Percentiles rank a stretch among this genome's conserved stretches.
Evolutionary conservation across 2,329 filamentous ascomycete genomes (phyloP).

Genomic region (Metarhizium humberi): DNA sequence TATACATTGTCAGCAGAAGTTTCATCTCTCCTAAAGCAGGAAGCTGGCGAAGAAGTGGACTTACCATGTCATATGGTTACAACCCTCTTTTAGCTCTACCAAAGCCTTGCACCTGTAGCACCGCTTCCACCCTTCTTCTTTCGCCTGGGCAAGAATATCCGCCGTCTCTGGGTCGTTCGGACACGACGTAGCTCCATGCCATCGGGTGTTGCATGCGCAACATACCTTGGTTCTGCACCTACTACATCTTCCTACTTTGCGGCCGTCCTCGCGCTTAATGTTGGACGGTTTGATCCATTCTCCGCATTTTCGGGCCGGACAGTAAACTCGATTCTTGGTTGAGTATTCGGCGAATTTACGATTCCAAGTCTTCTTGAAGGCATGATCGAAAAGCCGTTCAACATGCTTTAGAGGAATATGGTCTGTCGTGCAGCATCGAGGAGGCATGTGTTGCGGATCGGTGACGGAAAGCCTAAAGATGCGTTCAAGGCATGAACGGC

Average conservation of each 20-base stretch:
- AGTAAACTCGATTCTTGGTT: constrained; percentile 67
- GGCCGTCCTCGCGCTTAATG: constrained; percentile 48
- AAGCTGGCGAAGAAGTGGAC: constrained; percentile 13
- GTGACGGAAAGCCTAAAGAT: constrained; percentile 67
- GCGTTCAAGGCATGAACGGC: constrained; percentile 63
- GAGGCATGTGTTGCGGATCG: constrained; percentile 76
- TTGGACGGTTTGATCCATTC: constrained; percentile 70
- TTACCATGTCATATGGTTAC: constrained; percentile 83
- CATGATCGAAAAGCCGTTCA: constrained; percentile 60
- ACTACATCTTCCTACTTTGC: constrained; percentile 60
- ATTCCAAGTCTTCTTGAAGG: constrained; percentile 75
- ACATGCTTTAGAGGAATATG: constrained; percentile 70
- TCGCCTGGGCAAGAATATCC: constrained; percentile 53
- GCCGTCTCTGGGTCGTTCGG: constrained; percentile 60
- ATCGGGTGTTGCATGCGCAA: constrained; percentile 60
- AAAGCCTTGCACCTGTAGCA: constrained; percentile 66
- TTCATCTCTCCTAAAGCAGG: neutral
- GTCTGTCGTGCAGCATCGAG: constrained; percentile 66
- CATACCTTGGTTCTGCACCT: constrained; percentile 69
- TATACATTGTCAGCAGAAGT: constrained; percentile 14
- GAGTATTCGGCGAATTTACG: constrained; percentile 70
- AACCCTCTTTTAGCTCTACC: constrained; percentile 74
- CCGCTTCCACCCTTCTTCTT: constrained; percentile 61
- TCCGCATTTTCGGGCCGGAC: constrained; percentile 62
- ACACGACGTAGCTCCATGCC: constrained; percentile 62